Percentiles rank a stretch among this genome's conserved stretches.
These are phyloP conservation scores for Botrytis fragariae DNA, from an alignment of 2,329 filamentous ascomycete genomes.

Conservation along the genomic window DNA sequence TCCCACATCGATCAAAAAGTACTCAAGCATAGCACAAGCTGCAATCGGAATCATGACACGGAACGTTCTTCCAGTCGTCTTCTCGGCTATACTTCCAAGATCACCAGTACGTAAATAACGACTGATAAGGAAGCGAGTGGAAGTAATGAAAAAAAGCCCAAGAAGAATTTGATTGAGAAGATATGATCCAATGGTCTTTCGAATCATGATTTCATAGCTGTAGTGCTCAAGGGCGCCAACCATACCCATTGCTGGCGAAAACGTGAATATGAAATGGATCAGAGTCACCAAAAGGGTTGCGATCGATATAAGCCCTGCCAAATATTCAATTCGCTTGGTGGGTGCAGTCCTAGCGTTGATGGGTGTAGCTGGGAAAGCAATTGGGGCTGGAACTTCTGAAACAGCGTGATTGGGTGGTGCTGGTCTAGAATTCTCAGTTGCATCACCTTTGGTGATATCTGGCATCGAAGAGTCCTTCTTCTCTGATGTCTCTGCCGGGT, in stretches of 20 bases:
- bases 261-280: constrained; percentile 46
- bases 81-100: constrained; percentile 45
- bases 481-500: not conserved
- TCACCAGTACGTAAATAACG: constrained; percentile 45
- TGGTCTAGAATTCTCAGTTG: not conserved
- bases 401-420: not conserved
- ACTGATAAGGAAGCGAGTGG: constrained; percentile 46
- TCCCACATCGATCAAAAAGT: constrained; percentile 47
- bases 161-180: constrained; percentile 48
- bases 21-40: constrained; percentile 45
- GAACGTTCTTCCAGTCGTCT: constrained; percentile 44
- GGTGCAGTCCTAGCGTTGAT: constrained; percentile 7
- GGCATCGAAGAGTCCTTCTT: not conserved
- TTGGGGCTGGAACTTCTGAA: constrained; percentile 3
- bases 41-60: constrained; percentile 47
- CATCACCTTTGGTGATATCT: not conserved
- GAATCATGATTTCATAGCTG: constrained; percentile 42
- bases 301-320: constrained; percentile 46
- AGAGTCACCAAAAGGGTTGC: constrained; percentile 46
- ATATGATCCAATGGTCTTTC: constrained; percentile 44
- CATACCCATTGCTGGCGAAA: constrained; percentile 43
- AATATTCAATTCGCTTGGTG: constrained; percentile 44
- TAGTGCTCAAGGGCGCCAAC: constrained; percentile 40
- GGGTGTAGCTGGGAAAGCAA: not conserved
- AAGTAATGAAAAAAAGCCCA: constrained; percentile 50